These are phyloP conservation scores for Incumbomyces lentus DNA, from an alignment of 2,329 filamentous ascomycete genomes.

Conservation along the genomic window DNA sequence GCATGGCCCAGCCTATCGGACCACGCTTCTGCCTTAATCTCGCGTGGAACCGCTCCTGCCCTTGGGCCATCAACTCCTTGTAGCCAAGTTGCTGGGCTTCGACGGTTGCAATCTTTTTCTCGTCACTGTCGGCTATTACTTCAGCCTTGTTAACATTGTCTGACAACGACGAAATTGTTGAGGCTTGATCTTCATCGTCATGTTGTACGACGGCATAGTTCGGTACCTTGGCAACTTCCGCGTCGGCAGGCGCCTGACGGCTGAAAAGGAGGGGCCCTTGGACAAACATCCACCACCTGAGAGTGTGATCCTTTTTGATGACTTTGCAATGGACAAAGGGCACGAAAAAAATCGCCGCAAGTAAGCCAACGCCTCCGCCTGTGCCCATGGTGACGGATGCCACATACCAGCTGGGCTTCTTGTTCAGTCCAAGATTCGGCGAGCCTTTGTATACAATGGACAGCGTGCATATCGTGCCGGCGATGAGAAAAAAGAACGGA, in stretches of 20 bases:
- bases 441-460: conserved; percentile 76
- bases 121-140: conserved; percentile 10
- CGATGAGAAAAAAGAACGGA: conserved; percentile 68
- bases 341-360: conserved; percentile 62
- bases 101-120: conserved; percentile 28
- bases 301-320: conserved; percentile 55
- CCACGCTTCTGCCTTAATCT: conserved; percentile 53
- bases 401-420: conserved; percentile 59
- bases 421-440: conserved; percentile 53
- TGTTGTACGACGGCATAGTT: conserved; percentile 70
- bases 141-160: conserved; percentile 2
- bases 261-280: conserved; percentile 54
- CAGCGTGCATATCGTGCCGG: conserved; percentile 59
- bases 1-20: conserved; percentile 75
- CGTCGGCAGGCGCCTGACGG: conserved; percentile 45
- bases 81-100: conserved; percentile 41
- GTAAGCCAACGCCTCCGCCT: conserved; percentile 48
- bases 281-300: conserved; percentile 55
- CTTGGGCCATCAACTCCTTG: conserved; percentile 50
- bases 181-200: conserved; percentile 39
- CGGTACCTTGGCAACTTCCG: conserved; percentile 50
- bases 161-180: conserved; percentile 27
- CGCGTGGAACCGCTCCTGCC: conserved; percentile 49
- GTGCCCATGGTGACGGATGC: conserved; percentile 55
- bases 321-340: conserved; percentile 58